Conservation (phyloP, 2,329 filamentous ascomycete species). For the Coniochaeta hoffmannii region DNA sequence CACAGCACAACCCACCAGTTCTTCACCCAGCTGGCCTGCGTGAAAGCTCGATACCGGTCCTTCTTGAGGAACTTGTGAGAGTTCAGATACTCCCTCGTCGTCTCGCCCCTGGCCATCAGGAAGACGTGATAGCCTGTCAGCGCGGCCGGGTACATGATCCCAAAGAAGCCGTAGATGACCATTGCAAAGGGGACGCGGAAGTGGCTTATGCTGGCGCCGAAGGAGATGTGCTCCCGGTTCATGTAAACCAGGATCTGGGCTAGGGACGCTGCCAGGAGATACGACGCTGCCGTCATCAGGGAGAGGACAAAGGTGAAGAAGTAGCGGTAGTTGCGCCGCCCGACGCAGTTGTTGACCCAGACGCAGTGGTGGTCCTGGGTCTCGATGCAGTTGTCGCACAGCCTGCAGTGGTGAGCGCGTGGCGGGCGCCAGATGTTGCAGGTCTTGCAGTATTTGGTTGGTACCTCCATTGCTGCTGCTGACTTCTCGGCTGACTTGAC, state of each 20-base stretch:
- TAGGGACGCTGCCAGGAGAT: constrained; percentile 70
- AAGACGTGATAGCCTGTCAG: constrained; percentile 87
- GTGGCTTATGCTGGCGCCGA: constrained; percentile 58
- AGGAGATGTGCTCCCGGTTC: constrained; percentile 54
- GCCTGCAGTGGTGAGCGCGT: constrained; percentile 88
- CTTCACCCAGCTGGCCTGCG: constrained; percentile 62
- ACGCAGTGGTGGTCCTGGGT: constrained; percentile 98
- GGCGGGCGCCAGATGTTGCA: constrained; percentile 97
- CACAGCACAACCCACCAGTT: constrained; percentile 80
- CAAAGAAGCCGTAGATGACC: constrained; percentile 73
- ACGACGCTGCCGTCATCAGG: constrained; percentile 68
- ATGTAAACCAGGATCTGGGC: constrained; percentile 72
- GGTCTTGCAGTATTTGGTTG: constrained; percentile 95
- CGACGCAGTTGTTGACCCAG: constrained; percentile 98
- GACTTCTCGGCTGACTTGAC: constrained; percentile 70
- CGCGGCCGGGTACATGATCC: constrained; percentile 71
- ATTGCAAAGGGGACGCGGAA: constrained; percentile 82
- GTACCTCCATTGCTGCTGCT: constrained; percentile 91
- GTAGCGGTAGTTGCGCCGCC: constrained; percentile 93
- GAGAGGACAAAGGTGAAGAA: constrained; percentile 89
- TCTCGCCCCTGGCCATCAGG: constrained; percentile 84
- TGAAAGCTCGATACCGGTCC: constrained; percentile 87
- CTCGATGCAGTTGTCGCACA: constrained; percentile 96
- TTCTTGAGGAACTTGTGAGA: constrained; percentile 90
- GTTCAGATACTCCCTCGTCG: constrained; percentile 91